These are phyloP conservation scores for Larix kaempferi DNA, from an alignment of 75 land plant species.

Conservation along the genomic window DNA sequence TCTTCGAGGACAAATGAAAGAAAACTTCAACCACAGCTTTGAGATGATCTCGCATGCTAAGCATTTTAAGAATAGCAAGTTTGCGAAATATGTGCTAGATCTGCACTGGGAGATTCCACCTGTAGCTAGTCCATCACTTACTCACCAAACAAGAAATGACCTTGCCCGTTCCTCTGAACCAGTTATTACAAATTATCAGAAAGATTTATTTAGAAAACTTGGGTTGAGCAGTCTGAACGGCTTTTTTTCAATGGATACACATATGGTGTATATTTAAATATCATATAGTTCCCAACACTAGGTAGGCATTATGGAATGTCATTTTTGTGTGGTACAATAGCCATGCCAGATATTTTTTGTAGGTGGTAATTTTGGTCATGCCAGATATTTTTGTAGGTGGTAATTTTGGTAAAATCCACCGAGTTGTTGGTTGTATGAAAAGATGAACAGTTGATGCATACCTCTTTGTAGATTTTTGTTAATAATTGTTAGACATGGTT, in stretches of 20 bases:
- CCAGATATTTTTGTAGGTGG: no score
- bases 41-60: slow-evolving; percentile 49
- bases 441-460: background rate
- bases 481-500: no score
- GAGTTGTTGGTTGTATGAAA: background rate
- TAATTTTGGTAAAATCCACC: background rate
- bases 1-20: slow-evolving; percentile 70
- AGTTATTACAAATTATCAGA: slow-evolving; percentile 30
- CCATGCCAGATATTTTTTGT: slow-evolving; percentile 2
- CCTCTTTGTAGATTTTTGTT: background rate
- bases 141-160: slow-evolving; percentile 87
- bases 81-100: slow-evolving; percentile 67
- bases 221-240: slow-evolving; percentile 56
- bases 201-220: slow-evolving; percentile 60
- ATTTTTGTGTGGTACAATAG: slow-evolving; percentile 6
- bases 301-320: background rate
- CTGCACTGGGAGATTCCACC: slow-evolving; percentile 96
- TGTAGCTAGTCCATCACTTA: slow-evolving; percentile 79
- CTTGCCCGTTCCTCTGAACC: slow-evolving; percentile 59
- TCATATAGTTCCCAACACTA: slow-evolving; percentile 14
- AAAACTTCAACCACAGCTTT: slow-evolving; percentile 76
- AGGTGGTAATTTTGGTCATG: no score
- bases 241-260: slow-evolving; percentile 92
- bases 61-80: slow-evolving; percentile 70
- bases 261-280: slow-evolving; percentile 81